These are phyloP conservation scores for Gossypium stocksii DNA, from an alignment of 345 rosid species.

Conservation along the genomic window DNA sequence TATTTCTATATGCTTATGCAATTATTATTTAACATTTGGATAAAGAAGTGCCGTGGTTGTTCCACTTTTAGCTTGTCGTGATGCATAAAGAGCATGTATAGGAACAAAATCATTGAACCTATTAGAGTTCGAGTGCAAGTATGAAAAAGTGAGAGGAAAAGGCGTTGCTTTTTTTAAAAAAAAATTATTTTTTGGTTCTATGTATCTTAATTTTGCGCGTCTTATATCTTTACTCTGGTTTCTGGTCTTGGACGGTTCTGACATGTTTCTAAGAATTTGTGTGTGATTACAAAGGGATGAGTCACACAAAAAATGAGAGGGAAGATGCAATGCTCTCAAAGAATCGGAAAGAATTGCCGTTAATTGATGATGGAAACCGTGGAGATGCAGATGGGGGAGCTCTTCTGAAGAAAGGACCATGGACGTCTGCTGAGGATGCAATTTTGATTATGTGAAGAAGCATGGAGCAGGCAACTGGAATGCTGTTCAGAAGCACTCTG, in stretches of 20 bases:
- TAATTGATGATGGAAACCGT: constrained; percentile 38
- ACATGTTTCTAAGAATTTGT: constrained; percentile 28
- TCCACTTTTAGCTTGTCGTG: constrained; percentile 17
- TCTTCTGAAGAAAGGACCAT: constrained; percentile 89
- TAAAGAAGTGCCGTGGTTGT: constrained; percentile 9
- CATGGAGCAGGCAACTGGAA: constrained; percentile 99
- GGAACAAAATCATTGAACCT: not conserved
- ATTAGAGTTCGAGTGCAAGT: constrained; percentile 25
- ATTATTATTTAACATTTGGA: constrained; percentile 14
- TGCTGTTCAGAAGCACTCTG: constrained; percentile 85
- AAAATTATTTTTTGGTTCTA: not conserved
- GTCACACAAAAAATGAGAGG: constrained; percentile 47
- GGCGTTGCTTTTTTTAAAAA: not conserved
- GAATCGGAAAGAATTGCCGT: constrained; percentile 50
- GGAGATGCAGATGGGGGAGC: constrained; percentile 41
- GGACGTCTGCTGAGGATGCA: constrained; percentile 95
- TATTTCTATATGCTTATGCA: constrained; percentile 6
- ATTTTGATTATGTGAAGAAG: constrained; percentile 86
- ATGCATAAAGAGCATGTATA: not conserved
- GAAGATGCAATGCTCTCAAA: constrained; percentile 52
- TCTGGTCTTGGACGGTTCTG: constrained; percentile 45
- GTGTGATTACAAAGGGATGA: constrained; percentile 55
- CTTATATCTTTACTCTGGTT: constrained; percentile 22
- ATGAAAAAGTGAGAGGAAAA: constrained; percentile 11
- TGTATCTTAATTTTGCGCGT: constrained; percentile 11